Conservation (phyloP, 164 flowering plant genomes). For the Protea cynaroides region DNA sequence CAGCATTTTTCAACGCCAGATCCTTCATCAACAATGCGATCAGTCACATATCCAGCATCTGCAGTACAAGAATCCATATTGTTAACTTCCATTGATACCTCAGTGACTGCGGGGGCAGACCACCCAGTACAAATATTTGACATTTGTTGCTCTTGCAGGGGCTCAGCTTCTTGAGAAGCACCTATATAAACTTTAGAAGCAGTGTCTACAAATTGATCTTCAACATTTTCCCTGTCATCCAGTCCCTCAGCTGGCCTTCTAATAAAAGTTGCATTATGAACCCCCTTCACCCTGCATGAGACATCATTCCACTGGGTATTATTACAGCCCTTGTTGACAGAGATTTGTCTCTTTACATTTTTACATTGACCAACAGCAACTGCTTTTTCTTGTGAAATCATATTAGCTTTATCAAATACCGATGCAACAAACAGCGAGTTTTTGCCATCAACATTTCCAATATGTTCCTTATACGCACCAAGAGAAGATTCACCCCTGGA, state of each 20-base stretch:
- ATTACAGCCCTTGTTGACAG: constrained; percentile 14
- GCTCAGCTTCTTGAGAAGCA: constrained; percentile 19
- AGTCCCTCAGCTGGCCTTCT: constrained; percentile 17
- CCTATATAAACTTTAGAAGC: constrained; percentile 16
- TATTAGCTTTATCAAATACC: constrained; percentile 13
- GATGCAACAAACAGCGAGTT: constrained; percentile 14
- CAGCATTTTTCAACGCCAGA: constrained; percentile 47
- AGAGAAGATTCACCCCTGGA: constrained; percentile 12
- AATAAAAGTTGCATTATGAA: constrained; percentile 14
- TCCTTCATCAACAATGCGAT: constrained; percentile 44
- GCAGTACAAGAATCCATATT: constrained; percentile 33
- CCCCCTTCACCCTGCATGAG: constrained; percentile 28
- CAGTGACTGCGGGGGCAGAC: constrained; percentile 55
- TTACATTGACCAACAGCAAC: constrained; percentile 13
- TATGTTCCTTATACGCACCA: constrained; percentile 17
- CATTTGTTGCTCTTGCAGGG: constrained; percentile 41
- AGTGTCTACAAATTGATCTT: constrained; percentile 22
- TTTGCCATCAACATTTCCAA: constrained; percentile 8
- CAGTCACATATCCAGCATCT: constrained; percentile 20
- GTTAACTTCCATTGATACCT: constrained; percentile 36
- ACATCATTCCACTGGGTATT: constrained; percentile 57
- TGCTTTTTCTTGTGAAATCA: constrained; percentile 9
- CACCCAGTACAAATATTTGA: constrained; percentile 50
- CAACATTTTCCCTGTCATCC: constrained; percentile 12
- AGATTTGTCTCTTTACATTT: constrained; percentile 13